Base-by-base conservation (phyloP, 106 monocot species). In the Dendrobium catenatum region DNA sequence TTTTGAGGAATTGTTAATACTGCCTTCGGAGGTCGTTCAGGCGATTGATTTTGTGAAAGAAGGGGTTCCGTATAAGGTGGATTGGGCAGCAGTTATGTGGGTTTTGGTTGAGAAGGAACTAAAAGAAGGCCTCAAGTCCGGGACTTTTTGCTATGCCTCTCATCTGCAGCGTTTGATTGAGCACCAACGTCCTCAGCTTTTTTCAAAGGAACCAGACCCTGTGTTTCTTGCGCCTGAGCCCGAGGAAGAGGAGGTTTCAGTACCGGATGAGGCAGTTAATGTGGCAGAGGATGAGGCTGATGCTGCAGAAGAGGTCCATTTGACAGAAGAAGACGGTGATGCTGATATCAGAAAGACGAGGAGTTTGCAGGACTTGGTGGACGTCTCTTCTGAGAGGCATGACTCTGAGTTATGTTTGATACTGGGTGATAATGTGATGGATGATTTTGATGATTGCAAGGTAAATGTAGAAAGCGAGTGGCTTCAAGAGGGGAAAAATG, bases 71-170 rank as follows among this genome's bases (percentile, higher is more conserved):
- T 70, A 87, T 26, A 88, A 89, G 88, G 92, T 98, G 4, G 92
- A 98, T 77, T 98, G 97, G 97, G 85, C 87, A 3, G 91, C 78
- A 68, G 54, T 94, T 75, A 73, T 98, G 79, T 94, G 94, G 92
- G 75, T 66, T n/a, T 80, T 98, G 83, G 92, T 94, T 70, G 92
- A 94, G 73, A 92, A 85, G 77, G 97, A 98, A 83, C 55, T 98
- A 13, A 2, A 58, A 20, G 89, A 93, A 19, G 86, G 82, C 15
- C 89, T 86, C 11, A 81, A 82, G 31, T 80, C 85, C 16, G 94
- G 94, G 18, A 17, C 77, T 19, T 94, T 92, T 72, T 91, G 84
- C 80, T 98, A 98, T 68, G 94, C 91, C 0, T 87, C 94, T 29
- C 86, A 98, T 31, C 75, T 98, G 22, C 97, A 98, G 89, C 78